phyloP scores from a whole-genome alignment of 2,329 filamentous ascomycete genomes.

The Aspergillus eucalypticola region DNA sequence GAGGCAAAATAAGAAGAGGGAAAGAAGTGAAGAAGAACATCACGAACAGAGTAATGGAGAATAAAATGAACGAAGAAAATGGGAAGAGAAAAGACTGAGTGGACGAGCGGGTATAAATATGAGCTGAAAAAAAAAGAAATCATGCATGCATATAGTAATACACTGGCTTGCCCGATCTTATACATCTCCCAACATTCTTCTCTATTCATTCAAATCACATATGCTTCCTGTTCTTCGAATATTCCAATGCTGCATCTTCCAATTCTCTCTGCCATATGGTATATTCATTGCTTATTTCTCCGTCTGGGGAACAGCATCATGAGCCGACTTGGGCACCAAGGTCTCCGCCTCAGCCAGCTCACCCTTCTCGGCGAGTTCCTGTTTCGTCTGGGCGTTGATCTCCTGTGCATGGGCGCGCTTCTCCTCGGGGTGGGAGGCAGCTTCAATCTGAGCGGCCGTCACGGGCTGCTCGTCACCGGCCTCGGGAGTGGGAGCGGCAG shows the following conservation, averaged over 20 bases:
- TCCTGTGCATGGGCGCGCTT: slow-evolving; percentile 28
- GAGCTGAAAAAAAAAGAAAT: background rate
- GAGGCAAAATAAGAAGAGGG: background rate
- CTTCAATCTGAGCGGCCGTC: slow-evolving; percentile 28
- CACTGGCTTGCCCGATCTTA: slow-evolving; percentile 3
- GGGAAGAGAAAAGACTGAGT: background rate
- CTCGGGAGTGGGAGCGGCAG: slow-evolving; percentile 30
- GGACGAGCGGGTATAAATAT: background rate
- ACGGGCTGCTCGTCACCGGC: slow-evolving; percentile 20
- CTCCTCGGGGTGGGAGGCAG: slow-evolving; percentile 27
- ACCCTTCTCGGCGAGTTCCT: slow-evolving; percentile 20
- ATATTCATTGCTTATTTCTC: slow-evolving; percentile 19
- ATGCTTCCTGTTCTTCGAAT: background rate
- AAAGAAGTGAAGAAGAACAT: background rate
- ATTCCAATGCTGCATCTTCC: background rate
- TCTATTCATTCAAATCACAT: background rate
- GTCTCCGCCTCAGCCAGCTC: slow-evolving; percentile 44
- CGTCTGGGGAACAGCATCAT: slow-evolving; percentile 38
- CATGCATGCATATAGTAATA: slow-evolving; percentile 4
- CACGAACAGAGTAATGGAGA: background rate
- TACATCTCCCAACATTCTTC: background rate
- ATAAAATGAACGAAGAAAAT: background rate
- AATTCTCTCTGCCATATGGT: background rate
- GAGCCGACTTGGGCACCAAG: slow-evolving; percentile 52
- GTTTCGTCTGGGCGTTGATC: slow-evolving; percentile 26